Conservation (phyloP, 2,329 filamentous ascomycete genomes). For the Zymoseptoria crescenta region DNA sequence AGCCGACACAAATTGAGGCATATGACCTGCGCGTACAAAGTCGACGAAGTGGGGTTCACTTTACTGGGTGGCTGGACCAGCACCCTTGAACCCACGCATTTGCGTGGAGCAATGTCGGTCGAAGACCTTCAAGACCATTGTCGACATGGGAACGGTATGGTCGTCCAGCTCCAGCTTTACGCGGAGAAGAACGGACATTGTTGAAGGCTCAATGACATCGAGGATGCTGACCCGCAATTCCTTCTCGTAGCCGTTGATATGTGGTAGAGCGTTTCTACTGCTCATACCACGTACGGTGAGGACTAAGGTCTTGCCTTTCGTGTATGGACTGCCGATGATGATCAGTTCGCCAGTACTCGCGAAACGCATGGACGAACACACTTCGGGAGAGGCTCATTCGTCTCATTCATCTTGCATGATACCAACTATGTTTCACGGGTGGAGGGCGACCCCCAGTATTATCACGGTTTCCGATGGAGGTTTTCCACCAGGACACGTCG, state of each 20-base stretch:
- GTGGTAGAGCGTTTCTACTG: not conserved
- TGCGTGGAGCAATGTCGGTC: not conserved
- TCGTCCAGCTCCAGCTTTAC: not conserved
- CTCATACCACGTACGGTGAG: not conserved
- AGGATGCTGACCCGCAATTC: not conserved
- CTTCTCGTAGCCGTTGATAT: not conserved
- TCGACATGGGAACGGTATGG: not conserved
- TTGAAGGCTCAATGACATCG: not conserved
- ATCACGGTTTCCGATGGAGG: no score
- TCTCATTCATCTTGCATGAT: not conserved
- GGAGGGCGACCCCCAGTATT: no score
- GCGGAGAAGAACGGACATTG: not conserved
- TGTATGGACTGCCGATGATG: not conserved
- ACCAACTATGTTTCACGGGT: not conserved
- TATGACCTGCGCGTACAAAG: not conserved
- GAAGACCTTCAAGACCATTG: not conserved
- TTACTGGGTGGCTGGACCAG: not conserved
- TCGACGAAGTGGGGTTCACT: not conserved
- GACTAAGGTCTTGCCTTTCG: not conserved
- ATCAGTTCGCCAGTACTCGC: not conserved
- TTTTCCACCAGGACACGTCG: no score
- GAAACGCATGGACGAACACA: not conserved
- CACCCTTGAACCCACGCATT: not conserved
- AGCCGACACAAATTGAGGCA: not conserved
- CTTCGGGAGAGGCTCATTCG: not conserved